Evolutionary conservation across 768 basidiomycete species (phyloP).

Genomic region (Naganishia kalamii): DNA sequence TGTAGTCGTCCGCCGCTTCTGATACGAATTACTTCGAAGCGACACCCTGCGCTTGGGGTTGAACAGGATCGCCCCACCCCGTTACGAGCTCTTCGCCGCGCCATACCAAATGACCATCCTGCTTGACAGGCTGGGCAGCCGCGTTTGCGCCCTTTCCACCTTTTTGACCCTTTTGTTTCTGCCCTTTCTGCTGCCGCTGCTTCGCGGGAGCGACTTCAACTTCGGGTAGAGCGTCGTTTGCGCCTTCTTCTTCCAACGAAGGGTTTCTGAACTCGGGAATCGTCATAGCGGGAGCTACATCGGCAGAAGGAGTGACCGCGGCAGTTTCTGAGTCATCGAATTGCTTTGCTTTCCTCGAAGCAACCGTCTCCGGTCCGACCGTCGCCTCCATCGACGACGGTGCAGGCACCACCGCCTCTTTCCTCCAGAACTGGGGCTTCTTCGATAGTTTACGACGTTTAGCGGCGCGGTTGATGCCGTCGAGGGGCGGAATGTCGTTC

Average conservation of each 20-base stretch:
- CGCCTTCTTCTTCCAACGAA: no score
- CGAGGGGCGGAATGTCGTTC: background rate
- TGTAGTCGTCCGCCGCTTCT: background rate
- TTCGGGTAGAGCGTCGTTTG: no score
- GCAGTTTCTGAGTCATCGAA: no score
- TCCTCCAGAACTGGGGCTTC: background rate
- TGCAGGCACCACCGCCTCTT: background rate
- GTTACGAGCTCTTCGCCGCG: constrained; percentile 1
- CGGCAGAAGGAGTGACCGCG: no score
- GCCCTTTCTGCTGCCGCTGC: background rate
- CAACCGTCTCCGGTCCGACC: background rate
- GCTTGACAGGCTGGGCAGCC: background rate
- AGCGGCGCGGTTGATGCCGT: background rate
- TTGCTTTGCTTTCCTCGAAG: background rate
- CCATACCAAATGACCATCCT: constrained; percentile 3
- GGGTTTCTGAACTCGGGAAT: no score
- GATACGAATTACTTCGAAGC: background rate
- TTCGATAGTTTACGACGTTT: background rate
- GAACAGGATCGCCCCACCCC: background rate
- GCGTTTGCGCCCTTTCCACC: background rate
- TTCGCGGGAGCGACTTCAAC: background rate
- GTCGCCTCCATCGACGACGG: no score
- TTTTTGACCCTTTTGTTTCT: constrained; percentile 5
- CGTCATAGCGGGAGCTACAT: no score
- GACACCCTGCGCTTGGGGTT: background rate